phyloP scores from a whole-genome alignment of 164 flowering plant species.

The Tetracentron sinense region DNA sequence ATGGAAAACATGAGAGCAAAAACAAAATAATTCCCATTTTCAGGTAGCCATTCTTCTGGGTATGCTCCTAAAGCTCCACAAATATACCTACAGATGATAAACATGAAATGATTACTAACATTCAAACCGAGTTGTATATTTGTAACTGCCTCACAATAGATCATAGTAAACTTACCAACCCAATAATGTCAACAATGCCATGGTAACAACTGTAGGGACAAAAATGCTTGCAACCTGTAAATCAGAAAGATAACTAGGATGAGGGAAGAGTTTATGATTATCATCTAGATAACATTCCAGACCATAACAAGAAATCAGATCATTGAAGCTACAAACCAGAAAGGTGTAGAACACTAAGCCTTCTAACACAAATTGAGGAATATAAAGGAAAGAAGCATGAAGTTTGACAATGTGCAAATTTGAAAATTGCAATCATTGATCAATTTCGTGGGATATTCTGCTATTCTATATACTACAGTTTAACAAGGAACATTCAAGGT shows the following conservation, averaged over 20 bases:
- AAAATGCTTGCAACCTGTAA: constrained; percentile 92
- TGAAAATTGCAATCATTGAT: background rate
- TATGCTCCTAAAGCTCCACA: constrained; percentile 66
- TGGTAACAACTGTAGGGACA: constrained; percentile 75
- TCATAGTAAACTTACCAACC: constrained; percentile 61
- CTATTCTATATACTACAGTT: background rate
- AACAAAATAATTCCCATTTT: constrained; percentile 81
- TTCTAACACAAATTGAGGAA: no score
- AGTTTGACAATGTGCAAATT: background rate
- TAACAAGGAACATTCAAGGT: background rate
- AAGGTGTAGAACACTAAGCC: no score
- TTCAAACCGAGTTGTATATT: constrained; percentile 3
- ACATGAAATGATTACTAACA: background rate
- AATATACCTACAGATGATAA: constrained; percentile 53
- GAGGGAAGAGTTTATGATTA: background rate
- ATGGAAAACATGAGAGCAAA: constrained; percentile 97
- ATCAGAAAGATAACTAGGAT: constrained; percentile 4
- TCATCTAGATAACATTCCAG: background rate
- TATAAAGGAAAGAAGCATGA: background rate
- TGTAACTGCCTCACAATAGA: constrained; percentile 2
- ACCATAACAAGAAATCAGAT: background rate
- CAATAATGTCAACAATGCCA: constrained; percentile 71
- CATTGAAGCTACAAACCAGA: no score
- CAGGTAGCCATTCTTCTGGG: constrained; percentile 83
- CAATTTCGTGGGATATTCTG: background rate